Conservation (phyloP, 1,139 yeast species). For the Candida tunisiensis region DNA sequence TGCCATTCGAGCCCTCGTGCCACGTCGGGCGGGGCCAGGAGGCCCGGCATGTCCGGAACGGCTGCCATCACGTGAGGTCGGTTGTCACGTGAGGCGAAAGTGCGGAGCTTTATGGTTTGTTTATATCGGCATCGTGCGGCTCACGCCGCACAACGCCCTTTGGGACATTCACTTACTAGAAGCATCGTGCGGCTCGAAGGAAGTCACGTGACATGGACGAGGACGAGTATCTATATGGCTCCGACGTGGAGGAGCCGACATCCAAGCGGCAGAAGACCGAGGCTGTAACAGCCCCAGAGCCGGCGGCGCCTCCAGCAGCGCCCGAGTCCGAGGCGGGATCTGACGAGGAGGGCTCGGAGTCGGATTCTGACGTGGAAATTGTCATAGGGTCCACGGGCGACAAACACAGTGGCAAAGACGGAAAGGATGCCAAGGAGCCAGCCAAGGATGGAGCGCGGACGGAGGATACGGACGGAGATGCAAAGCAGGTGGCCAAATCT, state of each 20-base stretch:
- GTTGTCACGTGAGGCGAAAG: no score
- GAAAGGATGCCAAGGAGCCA: conserved; percentile 22
- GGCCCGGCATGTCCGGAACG: conserved; percentile 83
- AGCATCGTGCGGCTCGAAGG: no score
- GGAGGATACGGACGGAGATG: conserved; percentile 2
- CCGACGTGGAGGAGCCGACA: neutral
- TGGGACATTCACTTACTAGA: no score
- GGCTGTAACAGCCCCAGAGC: neutral
- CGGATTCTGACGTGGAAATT: no score
- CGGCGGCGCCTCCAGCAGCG: neutral
- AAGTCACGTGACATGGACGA: no score
- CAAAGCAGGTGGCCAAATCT: conserved; percentile 26
- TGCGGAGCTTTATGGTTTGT: no score
- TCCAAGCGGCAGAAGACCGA: neutral
- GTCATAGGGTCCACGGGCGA: conserved; percentile 18
- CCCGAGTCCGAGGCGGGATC: conserved; percentile 1
- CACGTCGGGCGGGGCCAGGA: conserved; percentile 51
- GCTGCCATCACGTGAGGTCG: no score
- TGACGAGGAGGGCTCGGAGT: no score
- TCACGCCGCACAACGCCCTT: no score
- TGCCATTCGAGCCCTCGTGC: conserved; percentile 49
- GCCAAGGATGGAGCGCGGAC: conserved; percentile 1
- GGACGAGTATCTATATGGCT: neutral
- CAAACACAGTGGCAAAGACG: conserved; percentile 7
- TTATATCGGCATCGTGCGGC: no score